Conservation (phyloP, 2,329 filamentous ascomycete species). For the Neofusicoccum parvum region DNA sequence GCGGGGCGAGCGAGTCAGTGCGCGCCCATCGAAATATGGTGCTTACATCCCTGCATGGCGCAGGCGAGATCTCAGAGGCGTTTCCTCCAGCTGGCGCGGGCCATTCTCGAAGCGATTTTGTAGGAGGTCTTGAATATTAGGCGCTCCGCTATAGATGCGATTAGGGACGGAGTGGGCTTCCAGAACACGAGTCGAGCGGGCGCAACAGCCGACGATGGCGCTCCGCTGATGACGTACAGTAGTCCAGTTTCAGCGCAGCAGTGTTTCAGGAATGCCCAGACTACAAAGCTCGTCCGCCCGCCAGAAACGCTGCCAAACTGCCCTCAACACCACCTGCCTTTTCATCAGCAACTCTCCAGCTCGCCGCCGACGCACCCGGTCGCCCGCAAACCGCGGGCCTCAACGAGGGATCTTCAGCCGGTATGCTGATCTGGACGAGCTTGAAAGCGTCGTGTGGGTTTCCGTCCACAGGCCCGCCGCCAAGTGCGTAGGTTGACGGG, state of each 20-base stretch:
- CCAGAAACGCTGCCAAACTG: background rate
- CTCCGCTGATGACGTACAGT: background rate
- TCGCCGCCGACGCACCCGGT: background rate
- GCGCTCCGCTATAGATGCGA: background rate
- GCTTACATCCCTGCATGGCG: background rate
- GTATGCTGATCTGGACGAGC: background rate
- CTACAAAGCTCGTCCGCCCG: background rate
- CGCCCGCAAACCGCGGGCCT: no score
- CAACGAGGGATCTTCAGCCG: background rate
- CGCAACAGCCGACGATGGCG: background rate
- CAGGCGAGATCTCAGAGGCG: background rate
- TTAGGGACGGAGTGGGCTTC: background rate
- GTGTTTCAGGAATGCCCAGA: background rate
- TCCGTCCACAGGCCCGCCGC: slow-evolving; percentile 1
- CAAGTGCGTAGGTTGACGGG: slow-evolving; percentile 2
- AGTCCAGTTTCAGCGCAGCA: background rate
- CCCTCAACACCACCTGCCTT: background rate
- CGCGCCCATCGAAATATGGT: background rate
- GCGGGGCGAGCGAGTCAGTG: background rate
- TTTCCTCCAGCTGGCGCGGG: no score
- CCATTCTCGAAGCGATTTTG: background rate
- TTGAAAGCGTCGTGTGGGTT: background rate
- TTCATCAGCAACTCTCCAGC: background rate
- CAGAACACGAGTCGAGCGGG: background rate
- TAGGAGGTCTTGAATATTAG: background rate